Evolutionary conservation across 2,329 filamentous ascomycete species (phyloP).

Genomic region (Ascochyta lentis): DNA sequence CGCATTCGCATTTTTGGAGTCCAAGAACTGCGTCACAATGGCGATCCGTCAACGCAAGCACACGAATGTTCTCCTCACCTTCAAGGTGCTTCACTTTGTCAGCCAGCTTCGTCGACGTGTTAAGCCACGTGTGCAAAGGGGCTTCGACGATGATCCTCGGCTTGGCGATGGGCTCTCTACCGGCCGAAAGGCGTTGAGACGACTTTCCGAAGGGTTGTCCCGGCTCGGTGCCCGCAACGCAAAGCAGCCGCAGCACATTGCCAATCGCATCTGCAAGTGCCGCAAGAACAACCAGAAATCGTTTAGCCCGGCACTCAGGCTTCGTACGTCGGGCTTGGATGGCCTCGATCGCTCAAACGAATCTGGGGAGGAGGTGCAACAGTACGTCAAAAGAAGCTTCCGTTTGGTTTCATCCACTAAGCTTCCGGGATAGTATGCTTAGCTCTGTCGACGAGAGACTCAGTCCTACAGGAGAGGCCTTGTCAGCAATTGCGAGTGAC

Average conservation of each 20-base stretch:
- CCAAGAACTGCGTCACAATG: slow-evolving; percentile 36
- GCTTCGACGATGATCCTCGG: slow-evolving; percentile 25
- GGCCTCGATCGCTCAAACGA: slow-evolving; percentile 39
- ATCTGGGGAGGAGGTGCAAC: slow-evolving; percentile 44
- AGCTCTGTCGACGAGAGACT: slow-evolving; percentile 33
- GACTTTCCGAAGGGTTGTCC: slow-evolving; percentile 36
- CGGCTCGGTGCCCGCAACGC: slow-evolving; percentile 29
- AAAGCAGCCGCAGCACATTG: slow-evolving; percentile 30
- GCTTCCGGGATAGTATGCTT: slow-evolving; percentile 40
- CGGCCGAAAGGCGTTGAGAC: slow-evolving; percentile 35
- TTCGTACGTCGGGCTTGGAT: slow-evolving; percentile 29
- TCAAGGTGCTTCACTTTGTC: slow-evolving; percentile 49
- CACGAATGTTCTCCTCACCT: slow-evolving; percentile 45
- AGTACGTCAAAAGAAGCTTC: slow-evolving; percentile 41
- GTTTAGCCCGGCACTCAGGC: slow-evolving; percentile 28
- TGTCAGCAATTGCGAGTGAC: slow-evolving; percentile 42
- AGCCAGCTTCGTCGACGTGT: slow-evolving; percentile 48
- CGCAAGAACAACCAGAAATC: slow-evolving; percentile 24
- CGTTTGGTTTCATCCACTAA: slow-evolving; percentile 45
- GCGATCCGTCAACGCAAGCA: slow-evolving; percentile 37
- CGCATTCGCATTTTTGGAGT: slow-evolving; percentile 31
- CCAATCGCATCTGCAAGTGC: slow-evolving; percentile 35
- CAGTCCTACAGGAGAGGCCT: slow-evolving; percentile 25
- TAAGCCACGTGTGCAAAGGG: slow-evolving; percentile 37
- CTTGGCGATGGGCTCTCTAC: slow-evolving; percentile 33